Conservation (phyloP, 371 early-diverging fungal genomes). For the Thermomucor indicae-seudaticae region DNA sequence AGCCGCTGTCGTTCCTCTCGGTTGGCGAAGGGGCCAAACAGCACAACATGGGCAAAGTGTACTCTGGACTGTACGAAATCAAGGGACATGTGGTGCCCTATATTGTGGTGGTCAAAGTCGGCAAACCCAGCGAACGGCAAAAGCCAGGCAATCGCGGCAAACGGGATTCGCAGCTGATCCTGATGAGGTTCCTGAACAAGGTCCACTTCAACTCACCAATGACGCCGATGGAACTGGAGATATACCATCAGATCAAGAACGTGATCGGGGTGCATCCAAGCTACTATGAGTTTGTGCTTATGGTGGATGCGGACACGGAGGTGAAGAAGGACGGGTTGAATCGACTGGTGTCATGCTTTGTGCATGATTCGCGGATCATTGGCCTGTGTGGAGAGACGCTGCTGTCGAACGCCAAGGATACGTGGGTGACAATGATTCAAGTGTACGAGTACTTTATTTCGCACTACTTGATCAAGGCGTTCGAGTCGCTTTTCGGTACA, state of each 20-base stretch:
- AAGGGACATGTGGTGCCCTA: conserved; percentile 78
- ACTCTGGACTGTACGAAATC: conserved; percentile 78
- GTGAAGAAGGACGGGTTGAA: conserved; percentile 68
- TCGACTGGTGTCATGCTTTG: conserved; percentile 72
- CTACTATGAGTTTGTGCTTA: conserved; percentile 62
- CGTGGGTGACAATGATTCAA: conserved; percentile 94
- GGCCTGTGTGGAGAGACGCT: conserved; percentile 87
- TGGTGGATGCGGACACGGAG: conserved; percentile 72
- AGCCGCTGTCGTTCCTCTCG: conserved; percentile 79
- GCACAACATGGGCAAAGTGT: conserved; percentile 85
- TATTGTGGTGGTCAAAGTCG: conserved; percentile 77
- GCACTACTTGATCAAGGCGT: conserved; percentile 84
- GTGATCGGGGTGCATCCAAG: conserved; percentile 87
- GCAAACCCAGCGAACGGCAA: conserved; percentile 60
- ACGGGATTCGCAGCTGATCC: conserved; percentile 82
- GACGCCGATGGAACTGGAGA: conserved; percentile 89
- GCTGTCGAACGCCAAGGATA: conserved; percentile 81
- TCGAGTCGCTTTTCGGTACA: conserved; percentile 83
- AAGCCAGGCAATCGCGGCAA: conserved; percentile 88
- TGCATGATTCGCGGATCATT: conserved; percentile 76
- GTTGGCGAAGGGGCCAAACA: conserved; percentile 77
- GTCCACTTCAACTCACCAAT: conserved; percentile 73
- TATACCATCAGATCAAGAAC: conserved; percentile 88
- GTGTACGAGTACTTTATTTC: conserved; percentile 87
- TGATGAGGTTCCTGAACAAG: conserved; percentile 81